Evolutionary conservation across 1,139 yeast species (phyloP), one percentile per base, ranked within the genome.

Genomic region (Geotrichum macrosporum): DNA sequence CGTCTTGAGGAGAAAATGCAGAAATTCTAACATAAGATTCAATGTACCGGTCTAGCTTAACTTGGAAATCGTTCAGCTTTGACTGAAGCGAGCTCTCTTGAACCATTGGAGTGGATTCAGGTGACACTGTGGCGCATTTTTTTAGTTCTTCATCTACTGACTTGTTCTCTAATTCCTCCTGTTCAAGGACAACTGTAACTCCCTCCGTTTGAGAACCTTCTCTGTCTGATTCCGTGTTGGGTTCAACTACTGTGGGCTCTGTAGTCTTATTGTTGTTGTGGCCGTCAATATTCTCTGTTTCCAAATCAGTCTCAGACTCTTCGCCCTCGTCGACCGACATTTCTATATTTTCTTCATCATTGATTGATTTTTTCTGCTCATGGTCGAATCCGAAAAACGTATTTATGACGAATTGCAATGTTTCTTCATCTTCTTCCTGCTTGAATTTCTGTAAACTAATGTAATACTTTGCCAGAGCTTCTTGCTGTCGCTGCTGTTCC

Each of bases 231-330:
- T 32, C 35, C 5, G 20, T 10, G 5, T 13, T 5, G 12, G 35
- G 35, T 12, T 32, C 35, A 15, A 15, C 35, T 8, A 32, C 35
- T 6, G 18, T 6, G 12, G 35, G 30, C 12, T 6, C 35, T 6
- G 6, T 15, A 31, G 35, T 12, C 6, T 8, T 12, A 15, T 6
- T 12, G 6, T 31, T 12, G 9, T 15, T 15, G 22, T 18, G 22
- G 8, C 16, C 24, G 20, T 18, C 16, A 19, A 12, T 16, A 6
- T n/a, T 6, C 12, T 35, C 34, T 5, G 5, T n/a, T 5, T 21
- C 31, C 4, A 5, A 4, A 18, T 21, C 9, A 35, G 40, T 12
- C 16, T 35, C 35, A 35, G 40, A 26, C 24, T 27, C 42, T n/a
- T n/a, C n/a, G n/a, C n/a, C n/a, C n/a, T n/a, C n/a, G n/a, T n/a